A percentile compares a stretch with the other conserved stretches of the same genome.
Conservation (phyloP, 441 rosid genomes). For the Populus hybrid region DNA sequence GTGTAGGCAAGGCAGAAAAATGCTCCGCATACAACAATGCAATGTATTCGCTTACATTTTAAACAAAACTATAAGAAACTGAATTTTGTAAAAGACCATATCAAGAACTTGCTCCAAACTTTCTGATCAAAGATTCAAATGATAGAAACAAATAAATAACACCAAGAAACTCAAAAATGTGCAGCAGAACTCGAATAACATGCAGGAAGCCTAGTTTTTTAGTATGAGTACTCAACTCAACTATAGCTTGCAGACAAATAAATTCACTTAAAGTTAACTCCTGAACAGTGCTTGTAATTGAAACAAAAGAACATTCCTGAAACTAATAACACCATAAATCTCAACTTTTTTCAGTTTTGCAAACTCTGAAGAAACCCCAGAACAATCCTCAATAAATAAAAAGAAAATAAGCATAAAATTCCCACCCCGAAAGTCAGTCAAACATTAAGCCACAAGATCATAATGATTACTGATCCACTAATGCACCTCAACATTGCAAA, state of each 20-base stretch:
- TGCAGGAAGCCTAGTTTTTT: not conserved
- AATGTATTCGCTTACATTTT: not conserved
- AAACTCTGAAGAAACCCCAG: not conserved
- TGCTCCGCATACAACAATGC: not conserved
- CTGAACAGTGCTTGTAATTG: not conserved
- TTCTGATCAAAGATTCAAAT: not conserved
- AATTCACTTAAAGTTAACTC: not conserved
- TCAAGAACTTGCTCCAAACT: not conserved
- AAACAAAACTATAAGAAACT: not conserved
- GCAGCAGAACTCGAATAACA: not conserved
- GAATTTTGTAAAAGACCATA: not conserved
- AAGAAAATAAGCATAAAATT: not conserved
- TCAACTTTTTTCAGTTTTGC: not conserved
- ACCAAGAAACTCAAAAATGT: not conserved
- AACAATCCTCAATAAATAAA: not conserved
- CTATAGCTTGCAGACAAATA: not conserved
- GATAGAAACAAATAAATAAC: not conserved
- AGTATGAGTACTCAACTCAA: not conserved
- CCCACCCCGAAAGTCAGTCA: not conserved
- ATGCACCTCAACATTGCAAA: slow-evolving; percentile 5
- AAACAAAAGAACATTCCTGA: not conserved
- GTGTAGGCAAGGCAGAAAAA: not conserved
- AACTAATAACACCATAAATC: not conserved
- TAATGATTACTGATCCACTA: not conserved
- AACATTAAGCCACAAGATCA: not conserved